Conservation (phyloP, 495 filamentous ascomycete genomes). For the Trichoderma gamsii region DNA sequence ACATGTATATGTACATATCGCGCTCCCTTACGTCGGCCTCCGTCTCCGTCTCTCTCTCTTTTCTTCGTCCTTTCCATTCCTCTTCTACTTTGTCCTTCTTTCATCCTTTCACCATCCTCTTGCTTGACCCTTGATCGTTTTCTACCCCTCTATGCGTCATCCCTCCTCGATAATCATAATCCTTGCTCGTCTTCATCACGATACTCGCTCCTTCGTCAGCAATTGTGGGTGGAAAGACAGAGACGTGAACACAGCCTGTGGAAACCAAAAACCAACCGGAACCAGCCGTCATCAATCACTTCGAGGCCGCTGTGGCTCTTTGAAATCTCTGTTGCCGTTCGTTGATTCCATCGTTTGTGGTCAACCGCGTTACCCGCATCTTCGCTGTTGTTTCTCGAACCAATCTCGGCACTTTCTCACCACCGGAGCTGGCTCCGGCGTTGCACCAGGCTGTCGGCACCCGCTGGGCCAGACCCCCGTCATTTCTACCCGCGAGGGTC, state of each 20-base stretch:
- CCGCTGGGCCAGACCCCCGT: neutral
- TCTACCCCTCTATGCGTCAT: neutral
- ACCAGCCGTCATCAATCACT: neutral
- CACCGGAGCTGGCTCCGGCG: constrained; percentile 3
- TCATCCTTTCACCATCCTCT: neutral
- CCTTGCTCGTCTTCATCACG: neutral
- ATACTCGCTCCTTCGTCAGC: no score
- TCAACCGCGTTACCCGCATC: neutral
- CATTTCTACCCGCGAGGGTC: neutral
- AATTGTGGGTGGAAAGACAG: no score
- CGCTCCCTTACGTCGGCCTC: neutral
- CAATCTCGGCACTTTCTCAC: neutral
- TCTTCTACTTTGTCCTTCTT: neutral
- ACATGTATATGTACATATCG: neutral
- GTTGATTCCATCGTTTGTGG: neutral
- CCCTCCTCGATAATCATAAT: neutral
- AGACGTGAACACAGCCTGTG: neutral
- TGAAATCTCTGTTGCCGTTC: neutral
- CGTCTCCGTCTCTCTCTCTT: neutral
- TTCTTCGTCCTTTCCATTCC: neutral
- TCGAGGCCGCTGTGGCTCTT: neutral
- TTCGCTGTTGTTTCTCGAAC: neutral
- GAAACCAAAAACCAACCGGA: neutral
- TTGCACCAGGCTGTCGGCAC: constrained; percentile 2
- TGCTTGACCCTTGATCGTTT: neutral